Conservation (phyloP, 2,329 filamentous ascomycete genomes). For the Ophiostoma pallidulum region DNA sequence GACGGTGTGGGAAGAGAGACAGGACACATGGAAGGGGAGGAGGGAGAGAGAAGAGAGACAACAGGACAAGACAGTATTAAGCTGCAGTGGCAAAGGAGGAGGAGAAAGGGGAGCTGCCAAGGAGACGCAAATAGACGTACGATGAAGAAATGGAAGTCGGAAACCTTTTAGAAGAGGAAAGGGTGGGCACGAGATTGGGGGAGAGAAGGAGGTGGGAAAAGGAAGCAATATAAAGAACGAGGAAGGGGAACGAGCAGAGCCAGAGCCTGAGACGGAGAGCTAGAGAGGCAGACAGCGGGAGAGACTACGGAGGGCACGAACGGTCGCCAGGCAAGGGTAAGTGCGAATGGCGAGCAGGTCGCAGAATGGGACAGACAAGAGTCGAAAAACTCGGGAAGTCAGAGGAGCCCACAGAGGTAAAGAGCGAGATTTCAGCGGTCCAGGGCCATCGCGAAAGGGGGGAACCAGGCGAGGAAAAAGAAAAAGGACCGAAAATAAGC, state of each 20-base stretch:
- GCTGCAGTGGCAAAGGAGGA: background rate
- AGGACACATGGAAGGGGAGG: background rate
- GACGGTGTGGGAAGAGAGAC: background rate
- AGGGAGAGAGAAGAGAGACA: background rate
- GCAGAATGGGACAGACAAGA: too few relatives aligned
- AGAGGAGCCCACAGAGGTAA: too few relatives aligned
- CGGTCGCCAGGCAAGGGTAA: too few relatives aligned
- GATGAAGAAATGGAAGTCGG: background rate
- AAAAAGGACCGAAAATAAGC: too few relatives aligned
- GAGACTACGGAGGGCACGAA: background rate
- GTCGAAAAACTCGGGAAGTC: too few relatives aligned
- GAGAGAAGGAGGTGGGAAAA: conserved; percentile 6
- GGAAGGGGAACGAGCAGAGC: background rate
- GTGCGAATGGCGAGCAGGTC: too few relatives aligned
- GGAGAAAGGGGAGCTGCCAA: background rate
- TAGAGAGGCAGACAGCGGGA: background rate
- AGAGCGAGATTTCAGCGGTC: too few relatives aligned
- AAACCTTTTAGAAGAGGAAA: background rate
- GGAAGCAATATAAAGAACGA: conserved; percentile 12
- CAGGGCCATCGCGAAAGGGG: too few relatives aligned
- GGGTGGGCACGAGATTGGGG: background rate
- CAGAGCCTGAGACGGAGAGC: too few relatives aligned
- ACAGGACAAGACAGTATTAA: background rate
- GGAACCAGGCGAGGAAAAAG: too few relatives aligned
- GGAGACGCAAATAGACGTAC: conserved; percentile 3